A percentile compares a stretch with the other conserved stretches of the same genome.
These are phyloP conservation scores for Adiantum capillusveneris DNA, from an alignment of 75 land plant genomes.

Conservation along the genomic window DNA sequence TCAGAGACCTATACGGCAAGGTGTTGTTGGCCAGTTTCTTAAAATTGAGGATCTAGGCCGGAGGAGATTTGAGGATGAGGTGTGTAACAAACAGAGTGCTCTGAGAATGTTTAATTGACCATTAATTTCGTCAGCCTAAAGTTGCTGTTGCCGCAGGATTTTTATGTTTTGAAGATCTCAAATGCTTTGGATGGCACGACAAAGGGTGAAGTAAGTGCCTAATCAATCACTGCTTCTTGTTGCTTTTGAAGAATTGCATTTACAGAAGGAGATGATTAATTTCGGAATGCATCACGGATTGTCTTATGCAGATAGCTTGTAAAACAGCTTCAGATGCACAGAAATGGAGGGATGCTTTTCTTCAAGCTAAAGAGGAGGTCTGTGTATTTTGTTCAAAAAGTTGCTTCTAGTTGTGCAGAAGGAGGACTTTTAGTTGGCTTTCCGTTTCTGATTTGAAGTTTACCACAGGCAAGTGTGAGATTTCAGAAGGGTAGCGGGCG, in stretches of 20 bases:
- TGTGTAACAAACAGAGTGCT: conserved; percentile 14
- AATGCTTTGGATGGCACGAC: conserved; percentile 66
- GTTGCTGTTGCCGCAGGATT: conserved; percentile 29
- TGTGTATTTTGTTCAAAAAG: neutral
- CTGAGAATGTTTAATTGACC: too few species aligned
- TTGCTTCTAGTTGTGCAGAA: neutral
- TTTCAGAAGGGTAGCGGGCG: too few species aligned
- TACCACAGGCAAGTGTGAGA: too few species aligned
- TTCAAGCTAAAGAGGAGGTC: conserved; percentile 91
- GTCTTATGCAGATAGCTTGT: conserved; percentile 66
- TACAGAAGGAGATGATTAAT: too few species aligned
- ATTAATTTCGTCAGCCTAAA: neutral
- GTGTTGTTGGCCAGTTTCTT: conserved; percentile 51
- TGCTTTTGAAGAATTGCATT: too few species aligned
- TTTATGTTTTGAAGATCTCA: conserved; percentile 68
- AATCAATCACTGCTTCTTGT: neutral
- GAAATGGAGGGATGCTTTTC: conserved; percentile 91
- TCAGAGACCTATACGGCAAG: conserved; percentile 81
- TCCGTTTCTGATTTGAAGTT: too few species aligned
- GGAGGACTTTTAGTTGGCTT: too few species aligned
- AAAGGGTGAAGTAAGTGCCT: conserved; percentile 69
- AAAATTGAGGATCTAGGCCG: conserved; percentile 87
- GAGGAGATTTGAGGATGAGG: conserved; percentile 47
- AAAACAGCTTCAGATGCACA: conserved; percentile 58
- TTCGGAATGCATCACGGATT: too few species aligned